A percentile compares a stretch with the other conserved stretches of the same genome.
Evolutionary conservation across 2,329 filamentous ascomycete species (phyloP).

Genomic region (Aspergillus sp.): DNA sequence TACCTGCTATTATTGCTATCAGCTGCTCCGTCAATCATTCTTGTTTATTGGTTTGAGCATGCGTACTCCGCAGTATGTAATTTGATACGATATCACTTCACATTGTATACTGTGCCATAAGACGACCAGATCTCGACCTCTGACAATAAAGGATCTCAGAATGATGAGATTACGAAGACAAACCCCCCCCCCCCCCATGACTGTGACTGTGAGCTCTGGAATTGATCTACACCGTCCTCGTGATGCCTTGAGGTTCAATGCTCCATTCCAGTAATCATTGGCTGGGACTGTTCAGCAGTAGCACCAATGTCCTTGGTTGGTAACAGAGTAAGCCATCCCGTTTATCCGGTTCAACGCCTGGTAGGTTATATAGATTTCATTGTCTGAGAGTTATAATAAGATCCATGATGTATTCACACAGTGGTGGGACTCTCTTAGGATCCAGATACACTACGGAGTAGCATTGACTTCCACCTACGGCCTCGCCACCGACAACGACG

Average conservation of each 20-base stretch:
- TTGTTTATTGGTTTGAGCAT: not conserved
- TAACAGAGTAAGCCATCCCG: not conserved
- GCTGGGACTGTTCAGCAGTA: conserved; percentile 4
- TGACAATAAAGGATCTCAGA: not conserved
- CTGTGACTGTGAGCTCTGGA: conserved; percentile 5
- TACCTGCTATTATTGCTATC: not conserved
- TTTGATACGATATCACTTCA: not conserved
- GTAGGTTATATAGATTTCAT: not conserved
- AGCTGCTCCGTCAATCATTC: not conserved
- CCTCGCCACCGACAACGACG: not conserved
- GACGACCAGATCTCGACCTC: too few relatives aligned
- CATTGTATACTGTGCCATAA: not conserved
- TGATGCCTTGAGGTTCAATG: not conserved
- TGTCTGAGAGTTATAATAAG: not conserved
- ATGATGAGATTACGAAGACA: not conserved
- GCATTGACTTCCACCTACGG: not conserved
- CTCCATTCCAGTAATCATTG: not conserved
- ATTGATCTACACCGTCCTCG: conserved; percentile 3
- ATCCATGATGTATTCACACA: not conserved
- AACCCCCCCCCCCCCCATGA: not conserved
- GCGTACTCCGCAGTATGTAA: not conserved
- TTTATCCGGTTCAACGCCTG: not conserved
- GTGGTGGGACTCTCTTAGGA: not conserved
- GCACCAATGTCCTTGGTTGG: not conserved
- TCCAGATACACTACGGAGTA: not conserved